A percentile compares a stretch with the other conserved stretches of the same genome.
Evolutionary conservation across 208 protist genomes (phyloP).

Genomic region (Angomonas ambiguus): DNA sequence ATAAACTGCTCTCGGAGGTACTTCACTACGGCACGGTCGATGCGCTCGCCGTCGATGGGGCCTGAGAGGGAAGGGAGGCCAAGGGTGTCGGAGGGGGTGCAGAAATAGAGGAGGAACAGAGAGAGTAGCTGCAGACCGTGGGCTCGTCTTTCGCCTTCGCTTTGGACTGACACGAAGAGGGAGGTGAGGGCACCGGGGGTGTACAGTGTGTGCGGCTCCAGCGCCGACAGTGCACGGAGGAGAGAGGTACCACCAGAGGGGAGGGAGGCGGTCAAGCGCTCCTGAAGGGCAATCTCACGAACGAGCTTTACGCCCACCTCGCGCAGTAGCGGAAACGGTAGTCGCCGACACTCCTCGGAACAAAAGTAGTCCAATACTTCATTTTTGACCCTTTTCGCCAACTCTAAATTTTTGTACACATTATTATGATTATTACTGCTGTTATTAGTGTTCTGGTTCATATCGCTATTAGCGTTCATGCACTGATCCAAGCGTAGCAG

Average conservation of each 20-base stretch:
- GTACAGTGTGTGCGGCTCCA: not conserved
- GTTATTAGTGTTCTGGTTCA: too few relatives aligned
- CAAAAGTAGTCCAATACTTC: not conserved
- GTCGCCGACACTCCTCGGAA: not conserved
- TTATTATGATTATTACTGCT: not conserved
- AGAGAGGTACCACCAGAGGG: too few relatives aligned
- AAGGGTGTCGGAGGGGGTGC: not conserved
- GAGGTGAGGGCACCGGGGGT: constrained; percentile 4
- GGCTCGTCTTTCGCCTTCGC: not conserved
- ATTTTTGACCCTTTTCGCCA: constrained; percentile 4
- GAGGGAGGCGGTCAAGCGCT: not conserved
- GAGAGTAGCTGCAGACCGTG: not conserved
- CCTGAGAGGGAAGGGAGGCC: not conserved
- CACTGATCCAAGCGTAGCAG: not conserved
- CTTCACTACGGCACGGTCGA: not conserved
- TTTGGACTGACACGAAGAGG: not conserved
- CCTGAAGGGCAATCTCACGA: not conserved
- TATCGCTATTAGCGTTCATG: too few relatives aligned
- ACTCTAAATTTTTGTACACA: not conserved
- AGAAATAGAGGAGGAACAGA: not conserved
- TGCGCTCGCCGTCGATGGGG: not conserved
- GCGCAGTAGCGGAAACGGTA: not conserved
- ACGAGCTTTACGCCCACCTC: not conserved
- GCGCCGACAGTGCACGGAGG: not conserved
- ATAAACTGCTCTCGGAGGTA: not conserved